Conservation (phyloP, 2,329 filamentous ascomycete species). For the Epichloe gansuensis region DNA sequence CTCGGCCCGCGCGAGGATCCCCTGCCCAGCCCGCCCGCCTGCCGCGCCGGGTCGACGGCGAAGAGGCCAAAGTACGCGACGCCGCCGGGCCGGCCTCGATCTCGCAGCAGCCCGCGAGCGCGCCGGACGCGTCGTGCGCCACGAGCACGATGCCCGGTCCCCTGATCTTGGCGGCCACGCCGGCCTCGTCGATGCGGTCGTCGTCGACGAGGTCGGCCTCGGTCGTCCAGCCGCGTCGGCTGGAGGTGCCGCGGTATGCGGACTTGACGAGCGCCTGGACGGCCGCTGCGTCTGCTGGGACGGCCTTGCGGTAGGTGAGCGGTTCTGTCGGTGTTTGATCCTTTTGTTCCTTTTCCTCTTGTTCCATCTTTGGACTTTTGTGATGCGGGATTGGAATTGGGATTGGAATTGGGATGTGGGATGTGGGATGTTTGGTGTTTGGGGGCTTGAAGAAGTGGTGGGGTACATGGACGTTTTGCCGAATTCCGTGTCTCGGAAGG, state of each 20-base stretch:
- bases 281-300: conserved; percentile 17
- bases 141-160: conserved; percentile 26
- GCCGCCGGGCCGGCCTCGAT: conserved; percentile 17
- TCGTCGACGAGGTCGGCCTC: conserved; percentile 32
- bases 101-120: conserved; percentile 33
- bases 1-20: conserved; percentile 30
- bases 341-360: too few species aligned
- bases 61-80: conserved; percentile 35
- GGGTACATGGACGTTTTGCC: too few species aligned
- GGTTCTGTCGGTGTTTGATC: background rate
- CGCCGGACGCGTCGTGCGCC: conserved; percentile 17
- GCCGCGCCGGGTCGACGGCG: conserved; percentile 30
- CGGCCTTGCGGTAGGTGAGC: conserved; percentile 25
- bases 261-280: conserved; percentile 28
- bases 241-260: conserved; percentile 31
- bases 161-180: conserved; percentile 27
- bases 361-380: background rate
- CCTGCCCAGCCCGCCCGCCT: conserved; percentile 32
- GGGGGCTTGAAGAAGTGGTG: too few species aligned
- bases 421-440: too few species aligned
- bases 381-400: too few species aligned
- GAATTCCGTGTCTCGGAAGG: too few species aligned
- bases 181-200: conserved; percentile 28
- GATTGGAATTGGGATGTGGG: too few species aligned
- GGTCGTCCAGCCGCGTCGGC: conserved; percentile 33